Conservation (phyloP, 2,329 filamentous ascomycete genomes). For the Colletotrichum chlorophyti region DNA sequence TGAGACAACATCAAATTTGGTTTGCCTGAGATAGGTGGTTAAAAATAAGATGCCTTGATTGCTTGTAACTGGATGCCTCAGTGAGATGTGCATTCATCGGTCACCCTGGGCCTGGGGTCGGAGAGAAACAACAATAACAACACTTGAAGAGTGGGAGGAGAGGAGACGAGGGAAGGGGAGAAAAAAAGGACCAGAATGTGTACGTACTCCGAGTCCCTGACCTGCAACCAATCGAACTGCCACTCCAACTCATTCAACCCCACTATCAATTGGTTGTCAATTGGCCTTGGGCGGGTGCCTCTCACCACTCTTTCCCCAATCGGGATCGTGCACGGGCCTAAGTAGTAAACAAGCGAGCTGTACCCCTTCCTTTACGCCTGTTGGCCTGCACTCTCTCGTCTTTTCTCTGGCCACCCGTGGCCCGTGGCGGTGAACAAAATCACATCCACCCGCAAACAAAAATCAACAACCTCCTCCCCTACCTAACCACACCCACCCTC, state of each 20-base stretch:
- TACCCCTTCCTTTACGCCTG: conserved; percentile 30
- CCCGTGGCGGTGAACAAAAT: conserved; percentile 42
- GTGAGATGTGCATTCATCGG: neutral
- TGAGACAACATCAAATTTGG: too few species aligned
- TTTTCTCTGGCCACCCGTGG: conserved; percentile 32
- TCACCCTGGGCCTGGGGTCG: conserved; percentile 4
- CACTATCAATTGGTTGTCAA: conserved; percentile 11
- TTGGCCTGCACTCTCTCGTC: conserved; percentile 31
- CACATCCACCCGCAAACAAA: conserved; percentile 38
- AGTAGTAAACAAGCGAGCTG: conserved; percentile 43
- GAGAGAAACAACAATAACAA: too few species aligned
- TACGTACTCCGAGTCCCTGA: neutral
- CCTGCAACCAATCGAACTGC: conserved; percentile 1
- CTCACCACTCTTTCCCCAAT: conserved; percentile 36
- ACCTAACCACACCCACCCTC: conserved; percentile 32
- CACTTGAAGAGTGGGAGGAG: too few species aligned
- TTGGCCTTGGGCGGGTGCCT: conserved; percentile 15
- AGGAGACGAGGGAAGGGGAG: neutral
- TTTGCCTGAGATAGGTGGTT: too few species aligned
- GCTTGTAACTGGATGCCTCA: neutral
- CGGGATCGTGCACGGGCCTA: conserved; percentile 36
- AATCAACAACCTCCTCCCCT: conserved; percentile 43
- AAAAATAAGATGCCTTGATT: too few species aligned
- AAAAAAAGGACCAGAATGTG: neutral
- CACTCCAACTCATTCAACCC: conserved; percentile 13